These are phyloP conservation scores for Pseudotsuga menziesii DNA, from an alignment of 75 land plant genomes.

Conservation along the genomic window DNA sequence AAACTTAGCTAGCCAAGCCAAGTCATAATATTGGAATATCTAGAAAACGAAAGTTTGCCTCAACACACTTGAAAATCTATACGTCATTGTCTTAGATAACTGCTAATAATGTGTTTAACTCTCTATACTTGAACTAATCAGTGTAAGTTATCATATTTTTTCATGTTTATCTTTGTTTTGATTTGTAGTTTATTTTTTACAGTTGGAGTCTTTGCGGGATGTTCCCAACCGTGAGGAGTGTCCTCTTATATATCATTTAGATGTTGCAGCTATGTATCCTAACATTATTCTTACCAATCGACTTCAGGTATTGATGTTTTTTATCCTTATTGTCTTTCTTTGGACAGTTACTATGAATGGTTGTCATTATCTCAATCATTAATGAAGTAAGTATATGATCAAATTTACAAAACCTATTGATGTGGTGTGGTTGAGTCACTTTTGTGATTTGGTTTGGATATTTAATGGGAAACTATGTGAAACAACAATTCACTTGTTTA, in stretches of 20 bases:
- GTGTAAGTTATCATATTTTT: background rate
- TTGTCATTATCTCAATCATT: background rate
- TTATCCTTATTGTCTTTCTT: background rate
- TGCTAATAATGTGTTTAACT: background rate
- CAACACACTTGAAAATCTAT: background rate
- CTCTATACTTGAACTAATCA: background rate
- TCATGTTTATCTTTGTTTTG: background rate
- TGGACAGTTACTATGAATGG: background rate
- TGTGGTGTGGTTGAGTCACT: background rate
- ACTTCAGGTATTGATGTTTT: slow-evolving; percentile 72
- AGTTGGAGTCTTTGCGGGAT: slow-evolving; percentile 74
- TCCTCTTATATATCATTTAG: slow-evolving; percentile 96
- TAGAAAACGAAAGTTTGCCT: too few relatives aligned
- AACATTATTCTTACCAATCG: slow-evolving; percentile 99
- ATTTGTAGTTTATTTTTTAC: slow-evolving; percentile 12
- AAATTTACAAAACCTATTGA: background rate
- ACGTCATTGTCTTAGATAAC: background rate
- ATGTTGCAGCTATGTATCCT: slow-evolving; percentile 99
- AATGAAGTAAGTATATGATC: background rate
- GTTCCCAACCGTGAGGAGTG: slow-evolving; percentile 82
- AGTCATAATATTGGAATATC: too few relatives aligned
- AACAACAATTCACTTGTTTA: background rate
- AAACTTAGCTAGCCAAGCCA: too few relatives aligned
- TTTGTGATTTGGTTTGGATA: background rate
- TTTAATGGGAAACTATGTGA: background rate